Evolutionary conservation across 495 filamentous ascomycete genomes (phyloP).

Genomic region (Penicillium taxi): DNA sequence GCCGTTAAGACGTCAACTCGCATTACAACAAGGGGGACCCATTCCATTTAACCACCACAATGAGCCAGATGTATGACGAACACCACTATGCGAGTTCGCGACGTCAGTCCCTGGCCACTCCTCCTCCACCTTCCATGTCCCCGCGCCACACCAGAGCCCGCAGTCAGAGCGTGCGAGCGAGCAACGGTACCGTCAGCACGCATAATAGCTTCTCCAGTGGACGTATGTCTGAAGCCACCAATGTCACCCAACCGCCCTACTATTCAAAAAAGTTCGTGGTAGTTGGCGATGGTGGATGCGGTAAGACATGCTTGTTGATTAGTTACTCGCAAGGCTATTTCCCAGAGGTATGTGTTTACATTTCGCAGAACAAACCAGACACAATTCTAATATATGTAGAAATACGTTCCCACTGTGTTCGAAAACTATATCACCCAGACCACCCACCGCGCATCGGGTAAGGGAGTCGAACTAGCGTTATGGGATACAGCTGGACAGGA

Average conservation of each 20-base stretch:
- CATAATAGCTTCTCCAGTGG: slow-evolving; percentile 59
- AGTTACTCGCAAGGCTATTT: slow-evolving; percentile 98
- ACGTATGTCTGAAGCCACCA: slow-evolving; percentile 65
- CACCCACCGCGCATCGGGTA: slow-evolving; percentile 73
- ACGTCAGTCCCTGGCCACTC: slow-evolving; percentile 42
- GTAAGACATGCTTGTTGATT: slow-evolving; percentile 97
- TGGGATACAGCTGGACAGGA: slow-evolving; percentile 99
- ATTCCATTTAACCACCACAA: slow-evolving; percentile 21
- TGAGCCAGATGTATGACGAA: slow-evolving; percentile 44
- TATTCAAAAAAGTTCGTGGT: slow-evolving; percentile 99
- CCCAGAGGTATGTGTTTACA: slow-evolving; percentile 64
- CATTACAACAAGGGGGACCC: slow-evolving; percentile 13
- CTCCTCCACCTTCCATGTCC: slow-evolving; percentile 39
- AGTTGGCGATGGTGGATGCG: slow-evolving; percentile 94
- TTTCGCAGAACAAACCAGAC: neutral
- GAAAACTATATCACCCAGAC: slow-evolving; percentile 99
- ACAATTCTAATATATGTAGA: slow-evolving; percentile 44
- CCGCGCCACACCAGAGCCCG: slow-evolving; percentile 46
- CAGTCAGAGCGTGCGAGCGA: slow-evolving; percentile 54
- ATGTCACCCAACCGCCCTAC: slow-evolving; percentile 77
- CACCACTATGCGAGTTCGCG: slow-evolving; percentile 43
- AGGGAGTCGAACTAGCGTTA: slow-evolving; percentile 89
- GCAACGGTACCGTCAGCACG: slow-evolving; percentile 80
- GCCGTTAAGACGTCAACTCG: slow-evolving; percentile 9
- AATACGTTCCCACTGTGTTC: slow-evolving; percentile 99